phyloP scores from a whole-genome alignment of 805 yeast genomes.

The Sugiyamaella lignohabitans region DNA sequence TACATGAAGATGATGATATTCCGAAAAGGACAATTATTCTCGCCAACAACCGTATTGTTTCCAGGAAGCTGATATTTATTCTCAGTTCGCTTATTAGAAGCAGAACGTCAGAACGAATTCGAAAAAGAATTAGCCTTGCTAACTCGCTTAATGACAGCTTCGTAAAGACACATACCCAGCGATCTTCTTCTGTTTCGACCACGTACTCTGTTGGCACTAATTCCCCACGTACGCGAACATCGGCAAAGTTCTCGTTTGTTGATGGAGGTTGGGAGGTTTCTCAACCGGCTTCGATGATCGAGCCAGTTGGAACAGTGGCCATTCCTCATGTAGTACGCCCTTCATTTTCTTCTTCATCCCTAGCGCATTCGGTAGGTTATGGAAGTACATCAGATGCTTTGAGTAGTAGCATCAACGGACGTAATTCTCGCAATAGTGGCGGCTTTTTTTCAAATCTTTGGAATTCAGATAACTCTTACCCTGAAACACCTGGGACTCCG shows the following conservation, averaged over 20 bases:
- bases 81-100: slow-evolving; percentile 19
- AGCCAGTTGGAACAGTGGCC: slow-evolving; percentile 15
- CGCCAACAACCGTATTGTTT: slow-evolving; percentile 18
- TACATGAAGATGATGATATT: background rate
- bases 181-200: slow-evolving; percentile 5
- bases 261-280: slow-evolving; percentile 24
- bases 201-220: background rate
- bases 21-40: slow-evolving; percentile 18
- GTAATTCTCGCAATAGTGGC: background rate
- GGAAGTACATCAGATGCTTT: background rate
- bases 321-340: slow-evolving; percentile 24
- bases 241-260: slow-evolving; percentile 8
- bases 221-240: slow-evolving; percentile 3
- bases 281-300: slow-evolving; percentile 9
- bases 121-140: slow-evolving; percentile 1
- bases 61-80: slow-evolving; percentile 20
- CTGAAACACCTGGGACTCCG: background rate
- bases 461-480: background rate
- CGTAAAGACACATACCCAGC: background rate
- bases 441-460: background rate
- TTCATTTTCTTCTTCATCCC: slow-evolving; percentile 17
- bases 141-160: background rate
- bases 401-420: background rate
- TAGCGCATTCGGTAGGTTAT: slow-evolving; percentile 16
- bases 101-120: slow-evolving; percentile 7